Conservation (phyloP, 2,329 filamentous ascomycete species). For the Truncatella angustata region DNA sequence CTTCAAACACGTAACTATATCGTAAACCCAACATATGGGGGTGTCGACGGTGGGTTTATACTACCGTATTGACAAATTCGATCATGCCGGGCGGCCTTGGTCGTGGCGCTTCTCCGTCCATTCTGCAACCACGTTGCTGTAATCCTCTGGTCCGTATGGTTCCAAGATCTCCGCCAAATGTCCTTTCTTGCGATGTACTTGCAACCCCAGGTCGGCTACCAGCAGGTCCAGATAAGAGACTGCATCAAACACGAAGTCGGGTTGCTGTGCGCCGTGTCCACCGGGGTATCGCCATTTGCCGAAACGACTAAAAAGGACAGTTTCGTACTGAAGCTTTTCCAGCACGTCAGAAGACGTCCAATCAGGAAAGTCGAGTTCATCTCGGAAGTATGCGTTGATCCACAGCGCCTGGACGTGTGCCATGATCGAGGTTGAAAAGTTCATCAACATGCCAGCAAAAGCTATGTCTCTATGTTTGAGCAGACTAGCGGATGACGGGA, state of each 20-base stretch:
- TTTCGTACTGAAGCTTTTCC: conserved; percentile 46
- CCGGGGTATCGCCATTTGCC: conserved; percentile 67
- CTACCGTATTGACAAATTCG: too few species aligned
- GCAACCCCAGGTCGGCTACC: conserved; percentile 62
- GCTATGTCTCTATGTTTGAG: conserved; percentile 41
- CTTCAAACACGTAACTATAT: too few species aligned
- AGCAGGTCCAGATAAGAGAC: conserved; percentile 72
- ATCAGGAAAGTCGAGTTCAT: conserved; percentile 30
- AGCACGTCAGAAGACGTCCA: conserved; percentile 32
- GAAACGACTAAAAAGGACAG: conserved; percentile 65
- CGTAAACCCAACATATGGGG: too few species aligned
- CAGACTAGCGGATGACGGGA: conserved; percentile 35
- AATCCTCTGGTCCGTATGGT: conserved; percentile 60
- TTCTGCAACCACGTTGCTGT: conserved; percentile 51
- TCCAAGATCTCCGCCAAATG: conserved; percentile 49
- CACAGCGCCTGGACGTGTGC: conserved; percentile 50
- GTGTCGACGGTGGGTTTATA: too few species aligned
- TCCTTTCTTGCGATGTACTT: conserved; percentile 53
- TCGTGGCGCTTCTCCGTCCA: conserved; percentile 35
- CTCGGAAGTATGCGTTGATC: conserved; percentile 56
- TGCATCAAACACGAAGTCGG: conserved; percentile 74
- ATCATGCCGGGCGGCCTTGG: conserved; percentile 6
- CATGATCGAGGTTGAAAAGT: conserved; percentile 40
- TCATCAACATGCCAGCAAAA: conserved; percentile 46
- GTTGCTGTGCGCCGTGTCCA: conserved; percentile 60